Base-by-base conservation (phyloP, 2,329 filamentous ascomycete species). In the Penicillium sp. region DNA sequence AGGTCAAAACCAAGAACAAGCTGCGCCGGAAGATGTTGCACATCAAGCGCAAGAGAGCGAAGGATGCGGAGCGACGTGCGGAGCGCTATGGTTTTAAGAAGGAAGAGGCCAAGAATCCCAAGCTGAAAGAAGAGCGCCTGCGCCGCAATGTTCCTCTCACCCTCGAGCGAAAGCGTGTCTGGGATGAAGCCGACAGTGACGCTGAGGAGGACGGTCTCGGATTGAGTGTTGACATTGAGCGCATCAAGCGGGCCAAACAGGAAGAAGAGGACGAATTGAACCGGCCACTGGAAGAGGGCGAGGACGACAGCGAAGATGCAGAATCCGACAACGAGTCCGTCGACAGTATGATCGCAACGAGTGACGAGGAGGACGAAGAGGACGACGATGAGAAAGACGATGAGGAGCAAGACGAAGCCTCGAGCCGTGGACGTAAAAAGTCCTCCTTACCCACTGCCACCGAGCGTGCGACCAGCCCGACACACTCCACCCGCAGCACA, bases 151-250 rank as follows among this genome's bases (percentile, higher is more conserved):
- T 92, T 44, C 90, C 95, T 0, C 76, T 86, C 55, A 96, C 92
- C 0, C 83, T 96, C 58, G 93, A 97, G 69, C 86, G 87, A 69
- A 96, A 96, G 81, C 87, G 95, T 73, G 87, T 91, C 35, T 98
- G 92, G 91, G 93, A 97, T 69, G 88, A 93, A 54, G 85, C 85
- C 51, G 87, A 87, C 50, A 77, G 77, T 54, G 80, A 81, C 59
- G 75, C 75, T 16, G 78, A 80, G 40, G 77, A 80, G 55, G 69
- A 68, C 50, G 73, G 77, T 24, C 67, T 82, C 46, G 81, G 79
- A 37, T 53, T 78, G 61, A 80, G 75, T 53, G 77, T 82, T 43
- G 79, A 82, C 65, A 77, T 81, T 39, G 79, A 80, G 68, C 73
- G 78, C 52, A 74, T 82, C 65, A 82, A 82, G 69, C 70, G 78